A percentile compares a stretch with the other conserved stretches of the same genome.
phyloP scores from a whole-genome alignment of 176 grass and related monocot genomes.

The Elaeis guineensis region DNA sequence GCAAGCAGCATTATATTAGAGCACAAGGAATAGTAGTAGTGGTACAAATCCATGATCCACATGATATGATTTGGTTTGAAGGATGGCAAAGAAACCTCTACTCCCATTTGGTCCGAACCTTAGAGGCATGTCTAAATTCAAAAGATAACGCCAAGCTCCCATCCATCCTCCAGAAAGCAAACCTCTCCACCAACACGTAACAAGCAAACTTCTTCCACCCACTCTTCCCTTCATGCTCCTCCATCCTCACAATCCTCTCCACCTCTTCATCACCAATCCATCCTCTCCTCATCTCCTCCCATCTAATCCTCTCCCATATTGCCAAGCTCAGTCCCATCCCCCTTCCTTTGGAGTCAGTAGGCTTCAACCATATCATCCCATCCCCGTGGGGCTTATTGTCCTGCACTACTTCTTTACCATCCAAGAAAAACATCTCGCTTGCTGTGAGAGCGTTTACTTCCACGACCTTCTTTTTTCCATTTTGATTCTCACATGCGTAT shows the following conservation, averaged over 20 bases:
- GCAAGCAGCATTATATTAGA: no score
- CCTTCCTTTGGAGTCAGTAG: background rate
- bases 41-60: no score
- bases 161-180: constrained; percentile 32
- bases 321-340: constrained; percentile 13
- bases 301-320: constrained; percentile 40
- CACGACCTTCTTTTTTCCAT: background rate
- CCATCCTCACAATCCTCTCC: background rate
- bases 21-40: no score
- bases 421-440: constrained; percentile 5
- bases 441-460: constrained; percentile 10
- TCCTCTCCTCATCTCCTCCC: constrained; percentile 28
- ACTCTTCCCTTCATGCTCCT: background rate
- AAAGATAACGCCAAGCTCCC: constrained; percentile 21
- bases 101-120: constrained; percentile 14
- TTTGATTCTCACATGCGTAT: background rate
- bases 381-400: constrained; percentile 8
- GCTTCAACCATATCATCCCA: background rate
- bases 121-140: constrained; percentile 22
- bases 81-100: no score
- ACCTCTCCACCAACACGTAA: constrained; percentile 28
- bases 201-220: constrained; percentile 10
- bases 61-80: no score
- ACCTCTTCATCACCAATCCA: constrained; percentile 24
- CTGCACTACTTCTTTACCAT: constrained; percentile 5